These are phyloP conservation scores for Xylariaceae sp. DNA, from an alignment of 2,329 filamentous ascomycete species.

Conservation along the genomic window DNA sequence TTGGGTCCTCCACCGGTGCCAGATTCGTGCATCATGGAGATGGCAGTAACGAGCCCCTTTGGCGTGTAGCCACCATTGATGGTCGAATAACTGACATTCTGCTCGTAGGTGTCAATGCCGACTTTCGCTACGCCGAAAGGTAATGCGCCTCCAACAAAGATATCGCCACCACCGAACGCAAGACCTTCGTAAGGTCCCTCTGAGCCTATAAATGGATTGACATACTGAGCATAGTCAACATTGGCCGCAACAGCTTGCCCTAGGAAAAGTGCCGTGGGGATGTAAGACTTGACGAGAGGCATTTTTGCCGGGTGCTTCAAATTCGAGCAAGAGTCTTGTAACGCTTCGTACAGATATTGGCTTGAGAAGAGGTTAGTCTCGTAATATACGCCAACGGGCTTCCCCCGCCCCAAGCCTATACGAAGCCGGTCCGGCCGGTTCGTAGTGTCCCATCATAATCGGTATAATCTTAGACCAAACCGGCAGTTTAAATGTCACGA, in stretches of 20 bases:
- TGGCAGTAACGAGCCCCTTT: constrained; percentile 43
- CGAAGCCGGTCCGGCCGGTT: no score
- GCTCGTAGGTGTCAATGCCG: constrained; percentile 35
- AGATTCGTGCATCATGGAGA: constrained; percentile 52
- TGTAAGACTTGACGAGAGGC: neutral
- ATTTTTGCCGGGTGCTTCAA: neutral
- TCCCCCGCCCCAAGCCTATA: no score
- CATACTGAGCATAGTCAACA: constrained; percentile 33
- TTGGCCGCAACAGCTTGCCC: neutral
- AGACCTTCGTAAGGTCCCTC: constrained; percentile 8
- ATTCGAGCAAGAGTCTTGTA: neutral
- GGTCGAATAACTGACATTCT: constrained; percentile 12
- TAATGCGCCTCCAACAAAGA: constrained; percentile 40
- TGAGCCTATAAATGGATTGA: constrained; percentile 46
- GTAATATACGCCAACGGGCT: no score
- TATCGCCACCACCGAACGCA: constrained; percentile 36
- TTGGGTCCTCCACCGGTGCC: constrained; percentile 57
- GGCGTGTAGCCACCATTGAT: constrained; percentile 37
- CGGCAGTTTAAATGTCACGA: neutral
- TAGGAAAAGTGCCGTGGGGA: neutral
- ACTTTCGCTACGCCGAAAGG: constrained; percentile 44
- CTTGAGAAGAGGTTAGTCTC: no score
- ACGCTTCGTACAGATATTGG: no score
- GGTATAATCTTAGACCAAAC: neutral
- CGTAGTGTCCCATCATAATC: neutral